Percentiles rank a stretch among this genome's conserved stretches.
Evolutionary conservation across 169 alveolate species (phyloP).

Genomic region (Cryptosporidium parvum): DNA sequence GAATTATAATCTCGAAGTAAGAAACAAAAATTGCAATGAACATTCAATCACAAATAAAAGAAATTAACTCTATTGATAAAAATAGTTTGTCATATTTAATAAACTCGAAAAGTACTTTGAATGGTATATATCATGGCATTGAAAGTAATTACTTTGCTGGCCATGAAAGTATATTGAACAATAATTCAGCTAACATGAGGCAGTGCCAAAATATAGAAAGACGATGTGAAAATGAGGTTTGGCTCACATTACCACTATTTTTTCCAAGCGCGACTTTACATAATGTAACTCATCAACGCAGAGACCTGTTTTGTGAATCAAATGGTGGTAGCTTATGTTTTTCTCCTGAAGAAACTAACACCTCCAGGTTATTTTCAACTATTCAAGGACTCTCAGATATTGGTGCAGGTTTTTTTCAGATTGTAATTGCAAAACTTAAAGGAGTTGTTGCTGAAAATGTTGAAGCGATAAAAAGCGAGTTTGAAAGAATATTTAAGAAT

Average conservation of each 20-base stretch:
- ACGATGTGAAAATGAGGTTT: constrained; percentile 14
- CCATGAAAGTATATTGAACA: not conserved
- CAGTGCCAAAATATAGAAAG: not conserved
- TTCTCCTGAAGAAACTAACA: constrained; percentile 42
- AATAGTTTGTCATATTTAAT: not conserved
- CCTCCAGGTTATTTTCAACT: constrained; percentile 46
- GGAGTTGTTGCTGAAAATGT: constrained; percentile 19
- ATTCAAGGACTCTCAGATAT: constrained; percentile 70
- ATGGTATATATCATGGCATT: not conserved
- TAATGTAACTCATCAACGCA: constrained; percentile 8
- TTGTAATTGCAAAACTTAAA: constrained; percentile 49
- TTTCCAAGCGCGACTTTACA: constrained; percentile 64
- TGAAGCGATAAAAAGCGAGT: constrained; percentile 31
- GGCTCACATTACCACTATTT: constrained; percentile 62
- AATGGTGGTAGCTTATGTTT: constrained; percentile 65
- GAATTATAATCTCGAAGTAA: not conserved
- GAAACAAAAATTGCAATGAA: not conserved
- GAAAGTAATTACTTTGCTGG: not conserved
- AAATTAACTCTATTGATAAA: not conserved
- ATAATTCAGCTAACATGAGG: not conserved
- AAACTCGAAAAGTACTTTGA: not conserved
- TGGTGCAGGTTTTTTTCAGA: constrained; percentile 68
- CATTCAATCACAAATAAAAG: not conserved
- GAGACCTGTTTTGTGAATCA: constrained; percentile 13
- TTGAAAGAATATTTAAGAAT: not conserved